Percentiles rank a stretch among this genome's conserved stretches.
These are phyloP conservation scores for Thecaphora thlaspeos DNA, from an alignment of 1,284 basidiomycete species.

Conservation along the genomic window DNA sequence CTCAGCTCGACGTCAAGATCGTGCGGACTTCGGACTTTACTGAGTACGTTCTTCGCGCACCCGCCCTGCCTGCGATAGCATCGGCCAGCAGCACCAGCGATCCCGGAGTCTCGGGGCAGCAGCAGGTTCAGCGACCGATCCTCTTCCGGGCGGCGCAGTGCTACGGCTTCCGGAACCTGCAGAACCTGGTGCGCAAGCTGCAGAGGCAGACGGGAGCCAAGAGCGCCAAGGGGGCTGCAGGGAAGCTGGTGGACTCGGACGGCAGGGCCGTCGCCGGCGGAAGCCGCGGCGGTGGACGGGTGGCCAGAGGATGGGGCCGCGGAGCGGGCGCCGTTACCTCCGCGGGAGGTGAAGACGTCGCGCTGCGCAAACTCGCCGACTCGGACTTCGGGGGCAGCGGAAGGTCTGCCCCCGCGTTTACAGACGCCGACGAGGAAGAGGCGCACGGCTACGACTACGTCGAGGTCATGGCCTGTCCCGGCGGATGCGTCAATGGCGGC, in stretches of 20 bases:
- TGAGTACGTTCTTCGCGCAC: conserved; percentile 62
- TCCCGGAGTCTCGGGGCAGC: no score
- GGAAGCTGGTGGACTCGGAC: conserved; percentile 21
- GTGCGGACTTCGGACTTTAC: conserved; percentile 64
- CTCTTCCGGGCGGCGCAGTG: conserved; percentile 91
- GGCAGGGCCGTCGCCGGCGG: conserved; percentile 12
- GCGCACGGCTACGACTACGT: conserved; percentile 84
- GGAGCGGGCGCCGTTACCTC: conserved; percentile 60
- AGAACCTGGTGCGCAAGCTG: conserved; percentile 89
- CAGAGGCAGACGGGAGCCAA: conserved; percentile 63
- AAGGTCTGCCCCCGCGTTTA: background rate
- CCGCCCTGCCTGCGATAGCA: conserved; percentile 59
- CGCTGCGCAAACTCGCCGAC: conserved; percentile 10
- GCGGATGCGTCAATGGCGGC: conserved; percentile 95
- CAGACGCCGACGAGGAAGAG: conserved; percentile 47
- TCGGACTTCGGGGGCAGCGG: background rate
- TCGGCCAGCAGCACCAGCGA: no score
- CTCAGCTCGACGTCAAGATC: conserved; percentile 40
- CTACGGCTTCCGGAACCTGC: conserved; percentile 95
- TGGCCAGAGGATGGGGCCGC: conserved; percentile 62
- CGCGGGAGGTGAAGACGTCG: no score
- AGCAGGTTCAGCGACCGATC: conserved; percentile 50
- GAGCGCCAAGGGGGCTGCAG: conserved; percentile 31
- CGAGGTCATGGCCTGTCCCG: conserved; percentile 98
- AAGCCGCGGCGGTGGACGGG: conserved; percentile 7